Percentiles rank a stretch among this genome's conserved stretches.
Evolutionary conservation across 495 filamentous ascomycete genomes (phyloP).

Genomic region (Aspergillus hancockii): DNA sequence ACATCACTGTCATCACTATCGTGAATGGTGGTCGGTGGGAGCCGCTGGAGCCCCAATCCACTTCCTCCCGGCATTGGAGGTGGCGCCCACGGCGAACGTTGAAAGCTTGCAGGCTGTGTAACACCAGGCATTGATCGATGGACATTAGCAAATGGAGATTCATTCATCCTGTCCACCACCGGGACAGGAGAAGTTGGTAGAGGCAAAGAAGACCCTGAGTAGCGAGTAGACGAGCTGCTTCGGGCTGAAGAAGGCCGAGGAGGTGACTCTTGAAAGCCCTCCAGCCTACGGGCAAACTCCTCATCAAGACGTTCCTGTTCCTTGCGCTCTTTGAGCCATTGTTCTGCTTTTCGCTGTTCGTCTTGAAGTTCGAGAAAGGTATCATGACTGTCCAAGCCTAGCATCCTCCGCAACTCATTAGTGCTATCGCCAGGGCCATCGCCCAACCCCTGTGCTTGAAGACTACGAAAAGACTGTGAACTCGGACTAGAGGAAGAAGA

Average conservation of each 20-base stretch:
- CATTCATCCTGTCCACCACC: neutral
- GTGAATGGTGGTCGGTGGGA: neutral
- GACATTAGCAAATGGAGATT: neutral
- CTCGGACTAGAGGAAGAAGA: neutral
- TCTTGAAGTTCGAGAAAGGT: slow-evolving; percentile 35
- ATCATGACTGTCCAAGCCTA: slow-evolving; percentile 32
- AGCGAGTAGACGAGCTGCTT: slow-evolving; percentile 12
- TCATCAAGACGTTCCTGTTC: slow-evolving; percentile 48
- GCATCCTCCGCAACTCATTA: slow-evolving; percentile 19
- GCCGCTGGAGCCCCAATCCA: neutral
- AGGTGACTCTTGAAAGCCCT: slow-evolving; percentile 15
- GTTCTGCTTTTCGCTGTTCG: slow-evolving; percentile 40
- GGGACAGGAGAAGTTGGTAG: neutral
- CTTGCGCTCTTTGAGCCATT: slow-evolving; percentile 30
- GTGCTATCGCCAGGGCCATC: slow-evolving; percentile 12
- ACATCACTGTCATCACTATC: slow-evolving; percentile 36
- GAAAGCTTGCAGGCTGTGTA: neutral
- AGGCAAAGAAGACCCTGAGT: slow-evolving; percentile 8
- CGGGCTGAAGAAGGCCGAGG: slow-evolving; percentile 12
- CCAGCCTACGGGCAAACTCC: slow-evolving; percentile 47
- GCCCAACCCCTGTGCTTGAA: neutral
- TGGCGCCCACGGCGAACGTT: neutral
- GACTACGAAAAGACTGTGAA: neutral
- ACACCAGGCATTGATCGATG: too few relatives aligned
- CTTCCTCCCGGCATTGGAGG: neutral